phyloP scores from a whole-genome alignment of 768 basidiomycete species.

The Mycena chlorophos region DNA sequence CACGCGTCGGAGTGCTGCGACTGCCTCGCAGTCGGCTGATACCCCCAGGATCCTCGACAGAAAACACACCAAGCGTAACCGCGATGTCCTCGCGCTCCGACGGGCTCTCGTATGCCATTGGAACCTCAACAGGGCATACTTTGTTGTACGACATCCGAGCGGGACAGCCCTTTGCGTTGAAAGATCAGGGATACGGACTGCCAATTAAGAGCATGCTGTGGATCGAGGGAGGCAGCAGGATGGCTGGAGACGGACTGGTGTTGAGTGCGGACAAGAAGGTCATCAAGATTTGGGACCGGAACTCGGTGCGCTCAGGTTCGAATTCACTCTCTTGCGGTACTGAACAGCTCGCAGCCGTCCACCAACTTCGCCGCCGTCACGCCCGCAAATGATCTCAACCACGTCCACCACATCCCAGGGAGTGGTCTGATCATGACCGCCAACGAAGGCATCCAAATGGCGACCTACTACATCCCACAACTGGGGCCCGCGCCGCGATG shows the following conservation, averaged over 20 bases:
- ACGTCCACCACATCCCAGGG: constrained; percentile 85
- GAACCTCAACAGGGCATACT: constrained; percentile 93
- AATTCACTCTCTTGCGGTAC: background rate
- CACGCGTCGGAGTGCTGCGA: constrained; percentile 66
- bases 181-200: constrained; percentile 96
- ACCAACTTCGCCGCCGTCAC: constrained; percentile 91
- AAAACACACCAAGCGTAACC: constrained; percentile 62
- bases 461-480: constrained; percentile 91
- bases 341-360: constrained; percentile 54
- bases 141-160: constrained; percentile 93
- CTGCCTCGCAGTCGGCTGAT: constrained; percentile 57
- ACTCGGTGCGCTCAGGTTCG: constrained; percentile 54
- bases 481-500: constrained; percentile 95
- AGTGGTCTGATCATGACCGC: constrained; percentile 90
- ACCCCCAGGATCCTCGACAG: constrained; percentile 36
- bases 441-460: constrained; percentile 97
- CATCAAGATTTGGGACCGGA: constrained; percentile 93
- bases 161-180: constrained; percentile 76
- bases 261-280: constrained; percentile 96
- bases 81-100: constrained; percentile 83
- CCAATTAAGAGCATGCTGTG: constrained; percentile 83
- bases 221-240: constrained; percentile 83
- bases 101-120: constrained; percentile 91
- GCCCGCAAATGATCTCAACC: constrained; percentile 85
- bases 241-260: constrained; percentile 86